Evolutionary conservation across 768 basidiomycete species (phyloP).

Genomic region (Pisolithus sp.): DNA sequence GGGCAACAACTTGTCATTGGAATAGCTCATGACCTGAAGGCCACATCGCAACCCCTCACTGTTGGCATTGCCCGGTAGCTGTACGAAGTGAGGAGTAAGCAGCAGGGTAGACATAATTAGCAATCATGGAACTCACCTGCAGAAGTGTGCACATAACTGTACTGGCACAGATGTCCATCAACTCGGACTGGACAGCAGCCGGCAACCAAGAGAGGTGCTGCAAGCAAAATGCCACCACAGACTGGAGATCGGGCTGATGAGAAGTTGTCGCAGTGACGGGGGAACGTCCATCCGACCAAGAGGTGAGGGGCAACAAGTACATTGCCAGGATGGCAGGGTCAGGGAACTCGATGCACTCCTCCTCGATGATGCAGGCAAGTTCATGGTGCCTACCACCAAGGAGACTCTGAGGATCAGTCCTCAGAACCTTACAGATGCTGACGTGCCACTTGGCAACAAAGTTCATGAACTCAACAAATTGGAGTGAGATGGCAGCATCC

Average conservation of each 20-base stretch:
- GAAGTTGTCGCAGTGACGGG: not conserved
- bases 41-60: not conserved
- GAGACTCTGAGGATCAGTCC: not conserved
- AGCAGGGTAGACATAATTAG: not conserved
- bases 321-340: not conserved
- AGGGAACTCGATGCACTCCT: not conserved
- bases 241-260: no score
- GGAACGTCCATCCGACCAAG: not conserved
- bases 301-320: not conserved
- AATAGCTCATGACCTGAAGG: not conserved
- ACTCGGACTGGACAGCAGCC: not conserved
- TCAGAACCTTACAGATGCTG: not conserved
- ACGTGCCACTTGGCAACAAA: not conserved
- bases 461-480: not conserved
- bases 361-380: not conserved
- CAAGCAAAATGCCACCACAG: no score
- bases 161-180: not conserved
- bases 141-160: not conserved
- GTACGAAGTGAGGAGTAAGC: not conserved
- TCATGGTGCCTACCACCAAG: not conserved
- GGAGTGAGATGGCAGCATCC: not conserved
- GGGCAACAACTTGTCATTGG: not conserved
- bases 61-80: not conserved
- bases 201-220: no score
- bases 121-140: not conserved